Conservation (phyloP, 495 filamentous ascomycete species). For the Durotheca rogersii region DNA sequence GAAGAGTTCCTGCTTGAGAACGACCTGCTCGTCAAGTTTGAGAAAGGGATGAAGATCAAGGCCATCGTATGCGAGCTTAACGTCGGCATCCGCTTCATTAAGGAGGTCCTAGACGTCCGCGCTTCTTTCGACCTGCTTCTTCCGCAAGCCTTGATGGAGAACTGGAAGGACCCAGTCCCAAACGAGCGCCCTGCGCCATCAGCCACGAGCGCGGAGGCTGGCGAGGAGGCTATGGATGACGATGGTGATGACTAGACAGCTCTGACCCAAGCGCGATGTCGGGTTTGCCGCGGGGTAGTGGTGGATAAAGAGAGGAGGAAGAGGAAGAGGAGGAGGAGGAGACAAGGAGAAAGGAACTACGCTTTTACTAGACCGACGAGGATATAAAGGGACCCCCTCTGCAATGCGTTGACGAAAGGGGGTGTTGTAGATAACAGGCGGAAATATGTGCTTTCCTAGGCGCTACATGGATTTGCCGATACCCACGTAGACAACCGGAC, state of each 20-base stretch:
- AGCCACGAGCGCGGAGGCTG: constrained; percentile 27
- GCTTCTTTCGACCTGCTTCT: constrained; percentile 62
- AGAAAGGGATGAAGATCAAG: constrained; percentile 76
- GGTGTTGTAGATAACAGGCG: not conserved
- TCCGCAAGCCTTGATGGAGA: constrained; percentile 69
- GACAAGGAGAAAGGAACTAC: not conserved
- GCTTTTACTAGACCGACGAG: not conserved
- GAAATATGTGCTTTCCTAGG: constrained; percentile 3
- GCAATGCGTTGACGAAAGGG: too few species aligned
- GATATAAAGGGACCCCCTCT: too few species aligned
- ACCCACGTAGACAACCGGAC: constrained; percentile 11
- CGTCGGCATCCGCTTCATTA: constrained; percentile 58
- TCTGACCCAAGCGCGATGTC: not conserved
- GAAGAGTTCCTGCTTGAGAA: constrained; percentile 69
- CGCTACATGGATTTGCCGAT: constrained; percentile 21
- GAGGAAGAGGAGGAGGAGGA: too few species aligned
- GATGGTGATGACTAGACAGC: constrained; percentile 23
- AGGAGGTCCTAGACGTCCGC: constrained; percentile 59
- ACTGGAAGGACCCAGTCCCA: constrained; percentile 59
- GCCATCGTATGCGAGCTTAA: constrained; percentile 62
- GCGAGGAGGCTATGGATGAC: constrained; percentile 19
- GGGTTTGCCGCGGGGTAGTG: not conserved
- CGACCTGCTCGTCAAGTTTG: constrained; percentile 58
- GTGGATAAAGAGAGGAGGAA: too few species aligned
- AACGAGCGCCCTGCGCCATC: constrained; percentile 41